Percentiles rank a stretch among this genome's conserved stretches.
Conservation (phyloP, 2,329 filamentous ascomycete genomes). For the Parascedosporium putredinis region DNA sequence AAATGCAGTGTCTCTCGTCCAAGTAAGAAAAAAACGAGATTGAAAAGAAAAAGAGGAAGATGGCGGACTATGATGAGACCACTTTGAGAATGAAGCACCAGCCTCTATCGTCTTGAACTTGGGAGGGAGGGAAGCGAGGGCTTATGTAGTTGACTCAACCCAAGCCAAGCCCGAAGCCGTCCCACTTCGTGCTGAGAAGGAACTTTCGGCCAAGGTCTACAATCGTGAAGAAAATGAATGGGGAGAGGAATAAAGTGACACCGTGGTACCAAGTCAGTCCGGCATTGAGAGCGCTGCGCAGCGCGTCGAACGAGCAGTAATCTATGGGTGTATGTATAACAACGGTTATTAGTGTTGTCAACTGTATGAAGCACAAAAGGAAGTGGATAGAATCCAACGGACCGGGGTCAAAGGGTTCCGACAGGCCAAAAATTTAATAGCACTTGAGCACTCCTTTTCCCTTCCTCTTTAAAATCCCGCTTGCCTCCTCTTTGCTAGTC, state of each 20-base stretch:
- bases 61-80: not conserved
- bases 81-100: not conserved
- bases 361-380: not conserved
- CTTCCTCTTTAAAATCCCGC: not conserved
- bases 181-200: not conserved
- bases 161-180: constrained; percentile 1
- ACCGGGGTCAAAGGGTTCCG: not conserved
- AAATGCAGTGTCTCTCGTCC: no score
- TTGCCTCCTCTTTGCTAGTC: not conserved
- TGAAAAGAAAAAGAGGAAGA: no score
- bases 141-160: constrained; percentile 4
- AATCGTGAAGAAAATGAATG: not conserved
- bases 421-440: not conserved
- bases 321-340: not conserved
- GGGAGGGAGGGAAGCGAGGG: not conserved
- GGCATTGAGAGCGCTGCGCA: not conserved
- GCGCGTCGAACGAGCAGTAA: no score
- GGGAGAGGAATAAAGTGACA: not conserved
- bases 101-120: not conserved
- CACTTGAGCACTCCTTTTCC: not conserved
- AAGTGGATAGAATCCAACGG: not conserved
- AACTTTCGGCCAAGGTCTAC: not conserved
- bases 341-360: not conserved
- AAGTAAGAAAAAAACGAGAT: no score
- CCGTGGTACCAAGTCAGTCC: not conserved